A percentile compares a stretch with the other conserved stretches of the same genome.
These are phyloP conservation scores for Neurospora tetraspora DNA, from an alignment of 495 filamentous ascomycete genomes.

Conservation along the genomic window DNA sequence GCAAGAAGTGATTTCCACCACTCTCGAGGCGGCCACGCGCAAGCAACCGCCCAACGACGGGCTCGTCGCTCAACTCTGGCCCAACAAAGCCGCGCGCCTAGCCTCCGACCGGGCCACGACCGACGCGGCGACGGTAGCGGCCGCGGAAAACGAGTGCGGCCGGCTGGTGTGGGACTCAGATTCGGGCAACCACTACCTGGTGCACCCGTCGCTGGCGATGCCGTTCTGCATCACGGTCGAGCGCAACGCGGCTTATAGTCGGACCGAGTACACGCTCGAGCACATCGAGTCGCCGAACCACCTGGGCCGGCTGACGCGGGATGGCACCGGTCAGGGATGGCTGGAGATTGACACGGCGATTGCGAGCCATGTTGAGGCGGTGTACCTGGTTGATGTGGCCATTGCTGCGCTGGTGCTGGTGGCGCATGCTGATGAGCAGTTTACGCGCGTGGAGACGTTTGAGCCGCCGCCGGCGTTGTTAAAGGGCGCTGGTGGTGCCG, in stretches of 20 bases:
- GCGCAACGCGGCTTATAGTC: conserved; percentile 42
- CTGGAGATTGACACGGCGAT: conserved; percentile 44
- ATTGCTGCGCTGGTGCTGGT: conserved; percentile 61
- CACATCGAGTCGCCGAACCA: conserved; percentile 47
- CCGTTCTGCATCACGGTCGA: conserved; percentile 45
- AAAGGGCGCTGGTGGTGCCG: conserved; percentile 10
- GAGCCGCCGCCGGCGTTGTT: conserved; percentile 37
- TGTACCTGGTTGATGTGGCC: conserved; percentile 68
- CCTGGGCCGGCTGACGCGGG: conserved; percentile 39
- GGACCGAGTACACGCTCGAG: conserved; percentile 51
- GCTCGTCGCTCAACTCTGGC: conserved; percentile 64
- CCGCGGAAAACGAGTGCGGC: conserved; percentile 62
- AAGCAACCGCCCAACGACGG: conserved; percentile 54
- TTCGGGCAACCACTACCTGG: conserved; percentile 54
- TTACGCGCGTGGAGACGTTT: conserved; percentile 35
- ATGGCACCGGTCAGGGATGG: conserved; percentile 42
- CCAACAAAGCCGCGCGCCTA: conserved; percentile 56
- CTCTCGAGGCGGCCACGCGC: conserved; percentile 47
- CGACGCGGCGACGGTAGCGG: conserved; percentile 47
- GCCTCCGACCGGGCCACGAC: conserved; percentile 55
- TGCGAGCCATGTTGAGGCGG: conserved; percentile 42
- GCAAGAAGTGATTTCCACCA: conserved; percentile 48
- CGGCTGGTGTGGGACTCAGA: conserved; percentile 60
- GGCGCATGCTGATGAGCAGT: conserved; percentile 50
- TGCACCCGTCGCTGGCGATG: conserved; percentile 56